Conservation (phyloP, 2,329 filamentous ascomycete genomes). For the Aspergillus eucalypticola region DNA sequence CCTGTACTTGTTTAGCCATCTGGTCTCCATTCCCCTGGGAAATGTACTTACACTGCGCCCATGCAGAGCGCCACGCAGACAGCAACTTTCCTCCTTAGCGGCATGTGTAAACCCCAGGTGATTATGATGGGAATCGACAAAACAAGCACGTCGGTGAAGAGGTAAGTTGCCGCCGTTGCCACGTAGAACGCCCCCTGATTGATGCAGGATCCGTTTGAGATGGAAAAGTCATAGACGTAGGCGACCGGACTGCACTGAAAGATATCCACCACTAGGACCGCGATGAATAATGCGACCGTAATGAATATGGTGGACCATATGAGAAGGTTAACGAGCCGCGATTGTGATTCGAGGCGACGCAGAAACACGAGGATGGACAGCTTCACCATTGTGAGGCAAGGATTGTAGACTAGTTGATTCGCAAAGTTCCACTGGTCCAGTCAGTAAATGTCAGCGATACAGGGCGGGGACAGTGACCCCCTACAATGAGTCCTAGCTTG, state of each 20-base stretch:
- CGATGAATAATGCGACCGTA: slow-evolving; percentile 23
- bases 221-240: slow-evolving; percentile 25
- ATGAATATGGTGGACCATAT: slow-evolving; percentile 25
- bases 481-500: slow-evolving; percentile 19
- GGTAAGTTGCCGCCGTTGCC: slow-evolving; percentile 26
- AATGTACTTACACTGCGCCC: slow-evolving; percentile 26
- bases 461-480: not conserved
- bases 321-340: slow-evolving; percentile 20
- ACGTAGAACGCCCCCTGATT: slow-evolving; percentile 32
- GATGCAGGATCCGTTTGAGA: slow-evolving; percentile 28
- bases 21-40: not conserved
- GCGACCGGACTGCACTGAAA: slow-evolving; percentile 33
- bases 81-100: slow-evolving; percentile 29
- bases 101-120: slow-evolving; percentile 32
- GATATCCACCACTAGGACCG: slow-evolving; percentile 30
- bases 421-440: slow-evolving; percentile 25
- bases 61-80: slow-evolving; percentile 32
- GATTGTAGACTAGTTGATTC: slow-evolving; percentile 34
- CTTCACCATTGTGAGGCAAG: slow-evolving; percentile 32
- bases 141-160: slow-evolving; percentile 36
- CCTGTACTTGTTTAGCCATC: slow-evolving; percentile 15
- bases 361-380: slow-evolving; percentile 33
- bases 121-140: slow-evolving; percentile 35
- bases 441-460: not conserved
- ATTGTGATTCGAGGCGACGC: slow-evolving; percentile 31